These are phyloP conservation scores for Neonectria punicea DNA, from an alignment of 2,329 filamentous ascomycete species.

Conservation along the genomic window DNA sequence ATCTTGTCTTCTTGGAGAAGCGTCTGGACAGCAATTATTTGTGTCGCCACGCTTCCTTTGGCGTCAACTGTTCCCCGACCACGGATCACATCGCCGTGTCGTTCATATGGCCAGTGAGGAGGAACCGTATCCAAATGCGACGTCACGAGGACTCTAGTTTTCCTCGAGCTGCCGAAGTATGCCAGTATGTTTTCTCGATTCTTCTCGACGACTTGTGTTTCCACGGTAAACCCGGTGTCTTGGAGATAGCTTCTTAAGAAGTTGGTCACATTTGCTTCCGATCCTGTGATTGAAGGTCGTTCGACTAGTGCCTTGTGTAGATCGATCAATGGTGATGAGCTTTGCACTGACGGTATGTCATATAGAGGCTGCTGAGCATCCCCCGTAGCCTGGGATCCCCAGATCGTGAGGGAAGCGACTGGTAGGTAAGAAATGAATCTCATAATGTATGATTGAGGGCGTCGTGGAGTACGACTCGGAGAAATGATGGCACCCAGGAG, in stretches of 20 bases:
- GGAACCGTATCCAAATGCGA: slow-evolving; percentile 82
- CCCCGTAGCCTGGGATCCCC: not conserved
- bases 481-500: not conserved
- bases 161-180: slow-evolving; percentile 58
- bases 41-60: slow-evolving; percentile 62
- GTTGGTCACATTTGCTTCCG: not conserved
- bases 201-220: slow-evolving; percentile 48
- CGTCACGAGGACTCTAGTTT: slow-evolving; percentile 68
- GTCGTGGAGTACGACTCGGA: not conserved
- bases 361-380: not conserved
- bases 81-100: slow-evolving; percentile 54
- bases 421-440: not conserved
- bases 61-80: slow-evolving; percentile 77
- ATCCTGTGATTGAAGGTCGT: not conserved
- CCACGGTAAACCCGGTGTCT: slow-evolving; percentile 50
- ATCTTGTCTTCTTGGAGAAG: slow-evolving; percentile 28
- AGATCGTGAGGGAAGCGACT: not conserved
- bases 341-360: not conserved
- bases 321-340: not conserved
- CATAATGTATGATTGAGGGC: not conserved
- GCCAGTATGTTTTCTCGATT: slow-evolving; percentile 74
- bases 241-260: slow-evolving; percentile 61
- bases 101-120: slow-evolving; percentile 72
- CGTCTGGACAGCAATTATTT: slow-evolving; percentile 35
- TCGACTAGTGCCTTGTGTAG: not conserved